These are phyloP conservation scores for Pichia eremophila DNA, from an alignment of 805 yeast species.

Conservation along the genomic window DNA sequence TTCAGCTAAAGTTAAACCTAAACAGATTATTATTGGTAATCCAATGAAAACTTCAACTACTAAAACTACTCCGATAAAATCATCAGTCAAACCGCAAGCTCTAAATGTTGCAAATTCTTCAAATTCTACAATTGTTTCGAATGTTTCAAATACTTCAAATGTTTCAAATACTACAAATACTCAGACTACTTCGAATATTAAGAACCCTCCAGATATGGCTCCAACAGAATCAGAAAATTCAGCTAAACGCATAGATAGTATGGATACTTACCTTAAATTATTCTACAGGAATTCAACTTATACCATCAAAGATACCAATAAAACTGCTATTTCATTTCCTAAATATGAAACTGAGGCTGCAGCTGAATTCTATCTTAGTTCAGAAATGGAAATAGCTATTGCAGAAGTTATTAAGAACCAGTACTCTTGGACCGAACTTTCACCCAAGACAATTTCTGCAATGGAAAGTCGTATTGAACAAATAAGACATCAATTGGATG, in stretches of 20 bases:
- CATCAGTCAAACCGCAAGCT: not conserved
- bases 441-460: not conserved
- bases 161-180: no score
- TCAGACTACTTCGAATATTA: no score
- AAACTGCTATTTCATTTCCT: conserved; percentile 26
- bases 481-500: conserved; percentile 13
- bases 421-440: conserved; percentile 39
- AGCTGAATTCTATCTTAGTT: conserved; percentile 56
- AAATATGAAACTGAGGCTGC: conserved; percentile 64
- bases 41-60: not conserved
- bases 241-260: no score
- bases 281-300: no score
- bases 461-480: not conserved
- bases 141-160: no score
- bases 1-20: conserved; percentile 39
- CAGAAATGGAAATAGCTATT: conserved; percentile 51
- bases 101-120: no score
- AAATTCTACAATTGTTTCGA: no score
- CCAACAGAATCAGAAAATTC: no score
- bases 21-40: conserved; percentile 27
- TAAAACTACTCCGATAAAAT: not conserved
- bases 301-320: no score
- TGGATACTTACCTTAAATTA: no score
- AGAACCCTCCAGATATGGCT: no score
- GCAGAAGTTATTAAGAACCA: conserved; percentile 53